Conservation (phyloP, 169 alveolate genomes). For the Plasmodium cynomolgi region DNA sequence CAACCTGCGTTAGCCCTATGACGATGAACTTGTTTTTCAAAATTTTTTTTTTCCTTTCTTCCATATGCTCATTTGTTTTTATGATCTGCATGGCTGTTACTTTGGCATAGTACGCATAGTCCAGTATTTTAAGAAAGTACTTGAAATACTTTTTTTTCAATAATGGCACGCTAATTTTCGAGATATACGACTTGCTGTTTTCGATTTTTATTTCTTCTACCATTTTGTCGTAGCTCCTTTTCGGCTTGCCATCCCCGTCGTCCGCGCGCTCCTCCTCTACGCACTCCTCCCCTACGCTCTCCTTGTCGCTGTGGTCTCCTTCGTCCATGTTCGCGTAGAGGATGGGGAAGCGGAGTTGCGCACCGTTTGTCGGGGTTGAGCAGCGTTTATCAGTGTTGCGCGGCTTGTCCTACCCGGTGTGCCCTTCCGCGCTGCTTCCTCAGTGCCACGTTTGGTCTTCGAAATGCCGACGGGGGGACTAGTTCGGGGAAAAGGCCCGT, state of each 20-base stretch:
- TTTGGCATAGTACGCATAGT: constrained; percentile 50
- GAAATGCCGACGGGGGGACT: neutral
- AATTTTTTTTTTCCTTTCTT: constrained; percentile 42
- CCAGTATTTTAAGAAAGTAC: constrained; percentile 43
- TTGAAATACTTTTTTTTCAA: constrained; percentile 55
- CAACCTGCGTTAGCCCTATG: constrained; percentile 96
- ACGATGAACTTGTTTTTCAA: constrained; percentile 37
- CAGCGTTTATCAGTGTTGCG: too few relatives aligned
- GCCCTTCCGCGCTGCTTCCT: neutral
- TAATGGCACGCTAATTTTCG: constrained; percentile 56
- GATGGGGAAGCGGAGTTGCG: neutral
- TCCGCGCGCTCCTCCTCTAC: neutral
- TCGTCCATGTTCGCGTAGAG: neutral
- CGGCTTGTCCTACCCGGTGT: neutral
- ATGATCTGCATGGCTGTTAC: constrained; percentile 19
- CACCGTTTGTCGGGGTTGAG: too few relatives aligned
- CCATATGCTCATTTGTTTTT: constrained; percentile 39
- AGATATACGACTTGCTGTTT: constrained; percentile 27
- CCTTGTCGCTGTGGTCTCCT: neutral
- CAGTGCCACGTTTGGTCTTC: neutral
- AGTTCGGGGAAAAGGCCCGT: neutral
- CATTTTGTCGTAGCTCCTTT: constrained; percentile 22
- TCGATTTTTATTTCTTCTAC: constrained; percentile 57
- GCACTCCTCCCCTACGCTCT: neutral
- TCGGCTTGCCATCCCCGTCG: neutral